Evolutionary conservation across 805 yeast species (phyloP).

Genomic region (Candida boidinii): DNA sequence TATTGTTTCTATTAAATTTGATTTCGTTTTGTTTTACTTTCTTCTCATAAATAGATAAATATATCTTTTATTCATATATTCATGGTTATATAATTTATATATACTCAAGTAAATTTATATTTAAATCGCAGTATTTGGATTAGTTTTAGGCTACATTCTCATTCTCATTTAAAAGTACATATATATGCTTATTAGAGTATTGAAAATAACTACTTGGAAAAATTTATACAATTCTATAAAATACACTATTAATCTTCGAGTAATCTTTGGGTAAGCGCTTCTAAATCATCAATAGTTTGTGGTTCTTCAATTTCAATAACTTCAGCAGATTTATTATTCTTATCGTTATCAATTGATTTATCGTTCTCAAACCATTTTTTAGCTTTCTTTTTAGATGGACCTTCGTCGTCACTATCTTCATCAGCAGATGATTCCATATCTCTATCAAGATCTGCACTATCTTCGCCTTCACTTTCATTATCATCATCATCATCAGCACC

Average conservation of each 20-base stretch:
- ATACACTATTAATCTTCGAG: slow-evolving; percentile 21
- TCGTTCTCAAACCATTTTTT: slow-evolving; percentile 41
- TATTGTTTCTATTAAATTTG: too few relatives aligned
- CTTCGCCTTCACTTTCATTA: slow-evolving; percentile 12
- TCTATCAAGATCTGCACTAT: slow-evolving; percentile 30
- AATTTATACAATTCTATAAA: too few relatives aligned
- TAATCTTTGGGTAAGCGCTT: slow-evolving; percentile 64
- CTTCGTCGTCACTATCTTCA: slow-evolving; percentile 25
- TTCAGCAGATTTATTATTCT: slow-evolving; percentile 15
- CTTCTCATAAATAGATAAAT: too few relatives aligned
- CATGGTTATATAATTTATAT: too few relatives aligned
- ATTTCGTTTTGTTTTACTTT: too few relatives aligned
- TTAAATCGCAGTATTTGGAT: too few relatives aligned
- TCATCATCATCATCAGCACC: slow-evolving; percentile 2
- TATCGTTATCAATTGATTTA: neutral
- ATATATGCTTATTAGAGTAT: too few relatives aligned
- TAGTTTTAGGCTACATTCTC: too few relatives aligned
- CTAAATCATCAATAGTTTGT: slow-evolving; percentile 86
- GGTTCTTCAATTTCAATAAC: slow-evolving; percentile 80
- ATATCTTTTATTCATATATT: too few relatives aligned
- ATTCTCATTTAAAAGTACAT: too few relatives aligned
- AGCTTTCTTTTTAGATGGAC: slow-evolving; percentile 27
- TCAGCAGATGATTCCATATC: slow-evolving; percentile 33
- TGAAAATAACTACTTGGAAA: too few relatives aligned
- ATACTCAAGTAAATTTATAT: too few relatives aligned